Base-by-base conservation (phyloP, 352 stramenopile genomes). In the Thalassiosira hispida region DNA sequence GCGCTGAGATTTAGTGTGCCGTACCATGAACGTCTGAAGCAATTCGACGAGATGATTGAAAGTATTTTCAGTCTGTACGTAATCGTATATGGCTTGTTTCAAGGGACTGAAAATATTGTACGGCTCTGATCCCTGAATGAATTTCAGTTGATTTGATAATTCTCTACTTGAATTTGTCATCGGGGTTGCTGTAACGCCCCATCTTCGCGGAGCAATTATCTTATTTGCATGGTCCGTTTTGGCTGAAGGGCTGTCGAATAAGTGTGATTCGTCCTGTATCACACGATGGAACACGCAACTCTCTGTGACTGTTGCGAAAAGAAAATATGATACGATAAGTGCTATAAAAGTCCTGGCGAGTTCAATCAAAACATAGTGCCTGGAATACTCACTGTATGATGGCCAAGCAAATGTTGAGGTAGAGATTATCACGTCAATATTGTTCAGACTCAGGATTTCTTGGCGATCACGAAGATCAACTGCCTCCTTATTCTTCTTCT, bases 111-210 rank as follows among this genome's bases (percentile, higher is more conserved):
- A n/a, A n/a, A n/a, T n/a, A n/a, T n/a, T n/a, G n/a, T n/a, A n/a
- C n/a, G n/a, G 31, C 31, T 38, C 31, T 38, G 8, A 38, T 38
- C 31, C 31, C 31, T 9, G 3, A 9, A 38, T 38, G 31, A 38
- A 38, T 9, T 38, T 3, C 31, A 38, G 3, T 38, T 38, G 31
- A 9, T 38, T 38, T 38, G 31, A 9, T 11, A 96, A 66, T 31
- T 96, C 90, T 25, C 87, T 84, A 22, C 87, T 84, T 59, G 91
- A 90, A 71, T 94, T 95, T 64, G 95, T 92, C 29, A 96, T 93
- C 0, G 93, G 92, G 2, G 92, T 96, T 12, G 92, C 92, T 1
- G 93, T 96, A 20, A 96, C 91, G 66, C 93, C 95, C 94, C 94
- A 96, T 3, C 92, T 91, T 0, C 90, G 86, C 69, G 85, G 86